Conservation (phyloP, 768 basidiomycete genomes). For the Boletales sp. region DNA sequence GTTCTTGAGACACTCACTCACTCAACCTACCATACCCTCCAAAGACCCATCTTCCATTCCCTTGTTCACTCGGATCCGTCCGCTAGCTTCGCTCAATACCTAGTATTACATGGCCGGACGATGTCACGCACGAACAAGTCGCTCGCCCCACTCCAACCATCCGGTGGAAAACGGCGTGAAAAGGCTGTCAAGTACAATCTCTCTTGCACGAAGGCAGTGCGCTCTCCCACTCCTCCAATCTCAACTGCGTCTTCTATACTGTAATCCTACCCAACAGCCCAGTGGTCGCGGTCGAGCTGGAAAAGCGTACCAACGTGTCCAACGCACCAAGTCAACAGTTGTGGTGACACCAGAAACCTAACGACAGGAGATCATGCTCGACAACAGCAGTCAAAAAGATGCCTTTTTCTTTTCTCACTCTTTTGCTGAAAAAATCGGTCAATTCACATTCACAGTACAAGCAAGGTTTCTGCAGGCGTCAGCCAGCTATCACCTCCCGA, state of each 20-base stretch:
- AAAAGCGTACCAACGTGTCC: slow-evolving; percentile 81
- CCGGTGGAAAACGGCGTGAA: slow-evolving; percentile 76
- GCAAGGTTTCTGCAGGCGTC: too few relatives aligned
- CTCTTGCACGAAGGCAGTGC: slow-evolving; percentile 93
- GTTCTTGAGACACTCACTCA: neutral
- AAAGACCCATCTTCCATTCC: slow-evolving; percentile 86
- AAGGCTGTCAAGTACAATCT: slow-evolving; percentile 95
- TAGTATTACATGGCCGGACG: slow-evolving; percentile 92
- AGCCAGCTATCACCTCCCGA: neutral
- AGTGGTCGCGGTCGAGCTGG: slow-evolving; percentile 74
- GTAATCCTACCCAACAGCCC: slow-evolving; percentile 89
- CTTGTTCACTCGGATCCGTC: slow-evolving; percentile 93
- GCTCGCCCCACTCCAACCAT: slow-evolving; percentile 73
- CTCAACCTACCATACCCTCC: slow-evolving; percentile 36
- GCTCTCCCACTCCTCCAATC: slow-evolving; percentile 2
- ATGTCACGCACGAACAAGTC: slow-evolving; percentile 90
- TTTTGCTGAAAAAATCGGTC: too few relatives aligned
- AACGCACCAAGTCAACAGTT: slow-evolving; percentile 46
- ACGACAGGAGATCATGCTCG: too few relatives aligned
- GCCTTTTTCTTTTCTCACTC: too few relatives aligned
- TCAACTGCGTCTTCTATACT: neutral
- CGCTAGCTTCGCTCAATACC: slow-evolving; percentile 69
- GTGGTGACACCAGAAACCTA: too few relatives aligned
- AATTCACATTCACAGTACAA: too few relatives aligned
- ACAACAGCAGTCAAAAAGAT: too few relatives aligned